Conservation (phyloP, 768 basidiomycete species). For the Rhizopogon vinicolor region DNA sequence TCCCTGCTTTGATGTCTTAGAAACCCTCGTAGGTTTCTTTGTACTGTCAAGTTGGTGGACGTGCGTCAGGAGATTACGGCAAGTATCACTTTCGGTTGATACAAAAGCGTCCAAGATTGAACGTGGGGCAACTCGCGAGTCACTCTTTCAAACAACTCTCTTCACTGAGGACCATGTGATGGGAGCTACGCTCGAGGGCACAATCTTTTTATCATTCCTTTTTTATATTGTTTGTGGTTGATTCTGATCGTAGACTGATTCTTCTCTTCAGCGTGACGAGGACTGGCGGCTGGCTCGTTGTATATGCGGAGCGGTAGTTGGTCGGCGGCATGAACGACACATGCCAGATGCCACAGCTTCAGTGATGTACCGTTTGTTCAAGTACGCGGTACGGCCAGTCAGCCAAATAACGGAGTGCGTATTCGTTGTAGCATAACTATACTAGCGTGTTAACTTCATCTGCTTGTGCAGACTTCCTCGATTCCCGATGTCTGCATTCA, state of each 20-base stretch:
- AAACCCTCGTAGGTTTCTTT: constrained; percentile 60
- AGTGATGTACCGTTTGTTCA: constrained; percentile 67
- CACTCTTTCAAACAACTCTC: constrained; percentile 87
- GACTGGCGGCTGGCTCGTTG: constrained; percentile 68
- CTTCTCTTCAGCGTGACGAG: constrained; percentile 43
- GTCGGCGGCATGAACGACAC: constrained; percentile 57
- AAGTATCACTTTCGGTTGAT: constrained; percentile 70
- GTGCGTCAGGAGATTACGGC: constrained; percentile 26
- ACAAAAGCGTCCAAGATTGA: constrained; percentile 86
- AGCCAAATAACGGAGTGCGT: constrained; percentile 61
- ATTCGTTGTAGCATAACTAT: background rate
- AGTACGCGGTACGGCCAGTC: constrained; percentile 78
- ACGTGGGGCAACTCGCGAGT: constrained; percentile 18
- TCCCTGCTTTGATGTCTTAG: constrained; percentile 18
- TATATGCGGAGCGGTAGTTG: constrained; percentile 79
- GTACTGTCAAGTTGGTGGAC: constrained; percentile 13
- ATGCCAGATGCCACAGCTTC: constrained; percentile 23
- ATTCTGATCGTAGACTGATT: constrained; percentile 12
- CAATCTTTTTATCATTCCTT: constrained; percentile 35
- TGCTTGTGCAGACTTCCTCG: constrained; percentile 26
- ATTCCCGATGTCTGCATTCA: constrained; percentile 78
- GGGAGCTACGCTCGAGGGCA: constrained; percentile 90
- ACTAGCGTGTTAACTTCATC: background rate
- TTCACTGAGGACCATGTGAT: constrained; percentile 59
- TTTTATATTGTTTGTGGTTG: constrained; percentile 9